A percentile compares a stretch with the other conserved stretches of the same genome.
These are phyloP conservation scores for Pseudonitzschia multistriata DNA, from an alignment of 108 stramenopile genomes.

Conservation along the genomic window DNA sequence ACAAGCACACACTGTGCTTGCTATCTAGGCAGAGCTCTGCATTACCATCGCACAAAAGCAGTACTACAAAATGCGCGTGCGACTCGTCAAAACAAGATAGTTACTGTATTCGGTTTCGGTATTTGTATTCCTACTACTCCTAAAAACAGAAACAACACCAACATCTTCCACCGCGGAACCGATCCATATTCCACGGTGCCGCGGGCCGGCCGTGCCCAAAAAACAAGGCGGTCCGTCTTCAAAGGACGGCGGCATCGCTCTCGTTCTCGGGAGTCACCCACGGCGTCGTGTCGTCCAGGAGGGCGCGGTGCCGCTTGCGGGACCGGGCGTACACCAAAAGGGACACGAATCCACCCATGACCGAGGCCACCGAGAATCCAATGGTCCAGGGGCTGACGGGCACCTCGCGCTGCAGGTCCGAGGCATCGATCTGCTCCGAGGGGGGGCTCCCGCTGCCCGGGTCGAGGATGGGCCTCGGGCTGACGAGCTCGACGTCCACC, in stretches of 20 bases:
- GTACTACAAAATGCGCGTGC: no score
- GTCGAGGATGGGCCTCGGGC: conserved; percentile 27
- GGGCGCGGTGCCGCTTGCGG: conserved; percentile 13
- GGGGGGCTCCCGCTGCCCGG: conserved; percentile 3
- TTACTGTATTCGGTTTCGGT: no score
- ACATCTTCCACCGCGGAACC: no score
- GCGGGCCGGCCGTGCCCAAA: no score
- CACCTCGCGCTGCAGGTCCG: not conserved
- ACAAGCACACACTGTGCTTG: no score
- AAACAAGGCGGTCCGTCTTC: not conserved
- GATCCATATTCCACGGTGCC: no score
- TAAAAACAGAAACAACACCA: no score
- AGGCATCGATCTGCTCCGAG: not conserved
- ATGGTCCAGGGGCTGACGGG: conserved; percentile 39
- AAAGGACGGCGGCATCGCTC: not conserved
- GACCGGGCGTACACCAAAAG: conserved; percentile 36
- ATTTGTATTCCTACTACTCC: no score
- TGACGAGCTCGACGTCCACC: conserved; percentile 25
- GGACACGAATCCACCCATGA: conserved; percentile 41
- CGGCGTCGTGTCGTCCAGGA: conserved; percentile 20
- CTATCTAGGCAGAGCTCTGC: no score
- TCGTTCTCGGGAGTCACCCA: not conserved
- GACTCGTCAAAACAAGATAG: no score
- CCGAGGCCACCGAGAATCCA: conserved; percentile 40
- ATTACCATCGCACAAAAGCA: no score